Evolutionary conservation across 2,329 filamentous ascomycete species (phyloP), one percentile per base, ranked within the genome.

Genomic region (Botrytis cinerea): DNA sequence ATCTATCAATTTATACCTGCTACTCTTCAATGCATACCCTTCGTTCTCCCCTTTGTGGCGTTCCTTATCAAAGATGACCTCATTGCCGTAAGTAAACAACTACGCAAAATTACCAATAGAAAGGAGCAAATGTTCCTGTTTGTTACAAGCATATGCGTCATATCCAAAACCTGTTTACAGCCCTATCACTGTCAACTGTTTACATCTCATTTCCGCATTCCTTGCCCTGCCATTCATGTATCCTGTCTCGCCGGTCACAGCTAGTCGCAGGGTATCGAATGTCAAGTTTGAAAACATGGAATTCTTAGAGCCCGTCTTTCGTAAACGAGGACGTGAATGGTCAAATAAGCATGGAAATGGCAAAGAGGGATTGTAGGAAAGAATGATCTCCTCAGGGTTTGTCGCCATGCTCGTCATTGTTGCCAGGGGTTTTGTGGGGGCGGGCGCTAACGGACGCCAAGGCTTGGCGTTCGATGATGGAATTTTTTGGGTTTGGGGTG

Each of bases 391-490:
- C 51, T 18, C 70, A 68, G 40, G 70, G 61, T 46, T 72, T 28
- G n/a, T 28, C 18, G 25, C n/a, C 22, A 40, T 51, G 60, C 70
- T 72, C 61, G 70, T 72, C 61, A 72, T 72, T 57, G 70, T 18
- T 32, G 35, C 70, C 32, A 43, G 70, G 59, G 25, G 46, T 2
- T 38, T 43, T 54, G 46, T 51, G 60, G 45, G 70, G 70, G 46
- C 64, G 46, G 64, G 16, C 46, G 46, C 64, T 68, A 68, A 54
- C 46, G 64, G 64, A 12, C 18, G 32, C 25, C 12, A 40, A 54
- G 28, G 28, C 68, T 70, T 70, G 68, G 68, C 68, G 10, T 38
- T 25, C 28, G 16, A n/a, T 25, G 38, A 54, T 18, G 22, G 48
- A 68, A 32, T n/a, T 57, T 68, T 54, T 62, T n/a, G 60, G 60